Percentiles rank a stretch among this genome's conserved stretches.
phyloP scores from a whole-genome alignment of 164 flowering plant species.

The Magnolia kwangsiensis region DNA sequence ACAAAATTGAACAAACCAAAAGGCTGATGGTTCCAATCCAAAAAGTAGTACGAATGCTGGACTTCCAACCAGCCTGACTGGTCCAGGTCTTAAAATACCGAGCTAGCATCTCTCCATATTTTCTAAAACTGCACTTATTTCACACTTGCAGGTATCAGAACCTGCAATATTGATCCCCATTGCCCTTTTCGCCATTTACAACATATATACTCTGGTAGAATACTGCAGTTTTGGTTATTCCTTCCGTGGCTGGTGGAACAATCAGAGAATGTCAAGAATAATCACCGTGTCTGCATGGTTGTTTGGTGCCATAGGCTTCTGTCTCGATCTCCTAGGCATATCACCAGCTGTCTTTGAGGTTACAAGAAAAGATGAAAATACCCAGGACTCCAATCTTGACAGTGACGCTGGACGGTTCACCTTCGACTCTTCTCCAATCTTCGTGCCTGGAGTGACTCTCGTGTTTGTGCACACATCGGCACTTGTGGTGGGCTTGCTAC shows the following conservation, averaged over 20 bases:
- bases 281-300: constrained; percentile 29
- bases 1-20: too few relatives aligned
- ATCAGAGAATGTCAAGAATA: constrained; percentile 38
- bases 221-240: constrained; percentile 26
- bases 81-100: too few relatives aligned
- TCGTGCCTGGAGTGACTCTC: constrained; percentile 36
- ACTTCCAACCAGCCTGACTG: too few relatives aligned
- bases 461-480: constrained; percentile 40
- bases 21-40: too few relatives aligned
- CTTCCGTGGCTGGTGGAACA: constrained; percentile 49
- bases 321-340: constrained; percentile 38
- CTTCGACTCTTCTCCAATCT: constrained; percentile 45
- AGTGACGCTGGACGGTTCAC: constrained; percentile 31
- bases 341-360: constrained; percentile 46
- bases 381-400: not conserved
- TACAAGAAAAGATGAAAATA: constrained; percentile 35
- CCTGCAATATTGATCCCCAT: constrained; percentile 26
- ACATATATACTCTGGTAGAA: constrained; percentile 32
- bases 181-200: constrained; percentile 29
- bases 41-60: too few relatives aligned
- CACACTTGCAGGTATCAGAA: constrained; percentile 34
- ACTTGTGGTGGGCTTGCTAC: constrained; percentile 9
- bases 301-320: constrained; percentile 29
- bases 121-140: too few relatives aligned
- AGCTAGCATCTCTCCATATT: too few relatives aligned